Conservation (phyloP, 371 early-diverging fungal species). For the Apophysomyces variabilis region DNA sequence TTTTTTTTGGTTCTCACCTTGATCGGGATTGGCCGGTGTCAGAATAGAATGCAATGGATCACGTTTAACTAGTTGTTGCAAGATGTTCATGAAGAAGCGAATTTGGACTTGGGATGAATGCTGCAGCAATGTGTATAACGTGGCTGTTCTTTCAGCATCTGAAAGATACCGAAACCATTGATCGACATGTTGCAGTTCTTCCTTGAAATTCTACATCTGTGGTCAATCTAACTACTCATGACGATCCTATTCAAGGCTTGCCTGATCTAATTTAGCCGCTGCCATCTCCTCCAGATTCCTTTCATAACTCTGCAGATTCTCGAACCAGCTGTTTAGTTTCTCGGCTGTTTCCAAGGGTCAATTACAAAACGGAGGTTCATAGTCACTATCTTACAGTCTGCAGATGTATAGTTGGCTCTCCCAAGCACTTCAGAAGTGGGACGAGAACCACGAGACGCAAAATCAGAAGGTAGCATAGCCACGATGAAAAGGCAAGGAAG, state of each 20-base stretch:
- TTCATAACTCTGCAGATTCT: constrained; percentile 90
- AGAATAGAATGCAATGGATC: constrained; percentile 61
- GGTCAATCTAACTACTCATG: background rate
- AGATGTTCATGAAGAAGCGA: constrained; percentile 89
- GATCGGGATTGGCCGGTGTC: constrained; percentile 65
- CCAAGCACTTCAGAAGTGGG: constrained; percentile 31
- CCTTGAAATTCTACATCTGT: constrained; percentile 70
- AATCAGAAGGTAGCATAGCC: constrained; percentile 28
- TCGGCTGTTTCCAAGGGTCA: constrained; percentile 44
- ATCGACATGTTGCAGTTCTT: constrained; percentile 91
- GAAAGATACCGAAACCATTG: constrained; percentile 93
- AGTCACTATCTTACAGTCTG: constrained; percentile 26
- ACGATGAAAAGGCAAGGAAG: background rate
- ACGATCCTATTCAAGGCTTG: constrained; percentile 22
- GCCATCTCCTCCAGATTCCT: constrained; percentile 94
- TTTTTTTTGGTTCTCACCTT: constrained; percentile 45
- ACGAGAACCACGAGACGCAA: constrained; percentile 23
- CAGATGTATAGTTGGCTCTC: constrained; percentile 24
- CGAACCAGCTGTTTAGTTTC: constrained; percentile 86
- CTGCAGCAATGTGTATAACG: constrained; percentile 87
- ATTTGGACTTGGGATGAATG: constrained; percentile 88
- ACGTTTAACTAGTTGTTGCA: constrained; percentile 86
- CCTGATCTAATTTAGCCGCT: constrained; percentile 81
- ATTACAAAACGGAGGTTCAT: background rate
- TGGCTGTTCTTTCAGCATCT: constrained; percentile 92